Evolutionary conservation across 169 alveolate species (phyloP).

Genomic region (Toxoplasma gondii): DNA sequence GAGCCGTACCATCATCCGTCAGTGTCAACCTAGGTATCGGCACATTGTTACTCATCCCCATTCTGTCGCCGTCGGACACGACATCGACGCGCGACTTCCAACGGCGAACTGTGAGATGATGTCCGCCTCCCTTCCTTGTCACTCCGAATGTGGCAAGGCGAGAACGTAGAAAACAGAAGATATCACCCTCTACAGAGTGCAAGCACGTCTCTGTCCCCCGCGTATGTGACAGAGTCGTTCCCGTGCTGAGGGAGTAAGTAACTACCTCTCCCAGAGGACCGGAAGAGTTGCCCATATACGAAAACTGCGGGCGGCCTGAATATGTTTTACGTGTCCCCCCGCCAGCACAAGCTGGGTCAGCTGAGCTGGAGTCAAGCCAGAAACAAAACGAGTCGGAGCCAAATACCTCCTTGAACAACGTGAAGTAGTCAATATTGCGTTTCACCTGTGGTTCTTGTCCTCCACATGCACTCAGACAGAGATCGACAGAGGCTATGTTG

Average conservation of each 20-base stretch:
- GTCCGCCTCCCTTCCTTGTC: neutral
- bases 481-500: neutral
- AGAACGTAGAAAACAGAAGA: neutral
- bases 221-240: neutral
- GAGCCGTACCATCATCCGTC: neutral
- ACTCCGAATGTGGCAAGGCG: neutral
- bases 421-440: neutral
- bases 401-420: conserved; percentile 1
- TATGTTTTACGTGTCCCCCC: neutral
- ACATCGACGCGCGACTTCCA: neutral
- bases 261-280: conserved; percentile 68
- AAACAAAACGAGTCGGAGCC: neutral
- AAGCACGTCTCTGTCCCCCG: neutral
- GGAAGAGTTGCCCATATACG: conserved; percentile 70
- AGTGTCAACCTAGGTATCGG: neutral
- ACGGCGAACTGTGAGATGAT: neutral
- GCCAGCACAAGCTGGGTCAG: conserved; percentile 24
- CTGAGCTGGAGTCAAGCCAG: conserved; percentile 65
- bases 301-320: conserved; percentile 30
- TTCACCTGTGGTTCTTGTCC: neutral
- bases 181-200: neutral
- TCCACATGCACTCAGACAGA: neutral
- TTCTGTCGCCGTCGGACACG: neutral
- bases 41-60: neutral
- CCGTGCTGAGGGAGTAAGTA: conserved; percentile 41